phyloP scores from a whole-genome alignment of 2,329 filamentous ascomycete species.

The Dactylellina leptospora region DNA sequence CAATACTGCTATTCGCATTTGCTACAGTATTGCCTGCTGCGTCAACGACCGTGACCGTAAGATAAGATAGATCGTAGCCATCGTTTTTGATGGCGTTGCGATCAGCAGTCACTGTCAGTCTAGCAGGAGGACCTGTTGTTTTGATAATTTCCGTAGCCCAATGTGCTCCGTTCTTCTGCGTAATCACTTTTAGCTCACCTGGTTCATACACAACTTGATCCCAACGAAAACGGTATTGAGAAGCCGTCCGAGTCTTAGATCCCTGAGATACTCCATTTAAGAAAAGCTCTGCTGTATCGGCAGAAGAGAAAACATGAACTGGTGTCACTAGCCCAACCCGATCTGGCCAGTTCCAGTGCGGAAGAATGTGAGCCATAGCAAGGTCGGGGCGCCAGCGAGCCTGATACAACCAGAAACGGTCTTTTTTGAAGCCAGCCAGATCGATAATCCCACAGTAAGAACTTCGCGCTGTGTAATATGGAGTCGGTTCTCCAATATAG shows the following conservation, averaged over 20 bases:
- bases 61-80: conserved; percentile 64
- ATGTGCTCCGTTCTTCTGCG: conserved; percentile 63
- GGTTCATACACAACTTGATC: conserved; percentile 65
- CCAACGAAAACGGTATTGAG: conserved; percentile 66
- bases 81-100: conserved; percentile 61
- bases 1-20: conserved; percentile 61
- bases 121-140: conserved; percentile 62
- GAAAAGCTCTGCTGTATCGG: conserved; percentile 67
- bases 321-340: conserved; percentile 64
- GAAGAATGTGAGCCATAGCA: conserved; percentile 65
- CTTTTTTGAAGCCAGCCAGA: conserved; percentile 68
- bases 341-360: conserved; percentile 68
- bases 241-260: conserved; percentile 59
- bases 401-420: conserved; percentile 68
- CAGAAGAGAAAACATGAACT: conserved; percentile 67
- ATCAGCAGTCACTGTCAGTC: conserved; percentile 62
- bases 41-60: conserved; percentile 64
- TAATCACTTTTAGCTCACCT: conserved; percentile 64
- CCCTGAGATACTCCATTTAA: conserved; percentile 65
- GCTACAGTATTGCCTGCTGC: conserved; percentile 62
- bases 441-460: conserved; percentile 69
- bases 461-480: conserved; percentile 64
- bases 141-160: conserved; percentile 63
- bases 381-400: conserved; percentile 65
- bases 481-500: conserved; percentile 66